Percentiles rank a stretch among this genome's conserved stretches.
Evolutionary conservation across 106 monocot species (phyloP).

Genomic region (Dendrobium huoshanense): DNA sequence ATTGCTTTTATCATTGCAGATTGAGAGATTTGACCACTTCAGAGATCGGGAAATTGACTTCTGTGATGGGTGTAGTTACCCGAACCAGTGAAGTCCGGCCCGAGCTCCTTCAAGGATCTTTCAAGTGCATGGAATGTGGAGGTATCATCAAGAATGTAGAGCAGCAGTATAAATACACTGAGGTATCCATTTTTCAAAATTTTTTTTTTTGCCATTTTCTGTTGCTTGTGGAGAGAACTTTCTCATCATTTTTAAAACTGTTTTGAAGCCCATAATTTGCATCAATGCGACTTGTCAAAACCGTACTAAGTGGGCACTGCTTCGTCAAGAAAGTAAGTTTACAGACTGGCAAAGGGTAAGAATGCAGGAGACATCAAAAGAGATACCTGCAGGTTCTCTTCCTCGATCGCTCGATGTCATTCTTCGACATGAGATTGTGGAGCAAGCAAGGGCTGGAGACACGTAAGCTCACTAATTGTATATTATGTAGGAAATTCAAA

Average conservation of each 20-base stretch:
- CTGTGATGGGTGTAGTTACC: slow-evolving; percentile 97
- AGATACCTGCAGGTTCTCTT: slow-evolving; percentile 97
- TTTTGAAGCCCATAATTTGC: slow-evolving; percentile 85
- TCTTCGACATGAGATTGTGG: slow-evolving; percentile 95
- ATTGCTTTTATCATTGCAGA: slow-evolving; percentile 20
- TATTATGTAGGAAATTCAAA: not conserved
- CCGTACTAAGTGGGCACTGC: slow-evolving; percentile 75
- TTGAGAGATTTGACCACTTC: slow-evolving; percentile 88
- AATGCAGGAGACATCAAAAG: slow-evolving; percentile 98
- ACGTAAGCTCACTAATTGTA: slow-evolving; percentile 40
- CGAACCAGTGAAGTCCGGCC: slow-evolving; percentile 99
- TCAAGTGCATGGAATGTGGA: slow-evolving; percentile 85
- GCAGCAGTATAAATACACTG: slow-evolving; percentile 96
- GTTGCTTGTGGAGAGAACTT: not conserved
- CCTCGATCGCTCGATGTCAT: slow-evolving; percentile 92
- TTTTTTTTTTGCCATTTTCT: not conserved
- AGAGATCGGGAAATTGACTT: slow-evolving; percentile 86
- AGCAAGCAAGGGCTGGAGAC: slow-evolving; percentile 97
- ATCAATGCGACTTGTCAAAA: slow-evolving; percentile 74
- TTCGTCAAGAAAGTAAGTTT: slow-evolving; percentile 97
- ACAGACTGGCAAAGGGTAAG: slow-evolving; percentile 94
- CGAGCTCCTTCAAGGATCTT: slow-evolving; percentile 83
- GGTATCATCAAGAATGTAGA: slow-evolving; percentile 76
- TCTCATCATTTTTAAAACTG: not conserved
- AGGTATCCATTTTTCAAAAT: slow-evolving; percentile 24